Evolutionary conservation across 31 red algal species (phyloP).

Genomic region (Odonthalia washingtoniensis): DNA sequence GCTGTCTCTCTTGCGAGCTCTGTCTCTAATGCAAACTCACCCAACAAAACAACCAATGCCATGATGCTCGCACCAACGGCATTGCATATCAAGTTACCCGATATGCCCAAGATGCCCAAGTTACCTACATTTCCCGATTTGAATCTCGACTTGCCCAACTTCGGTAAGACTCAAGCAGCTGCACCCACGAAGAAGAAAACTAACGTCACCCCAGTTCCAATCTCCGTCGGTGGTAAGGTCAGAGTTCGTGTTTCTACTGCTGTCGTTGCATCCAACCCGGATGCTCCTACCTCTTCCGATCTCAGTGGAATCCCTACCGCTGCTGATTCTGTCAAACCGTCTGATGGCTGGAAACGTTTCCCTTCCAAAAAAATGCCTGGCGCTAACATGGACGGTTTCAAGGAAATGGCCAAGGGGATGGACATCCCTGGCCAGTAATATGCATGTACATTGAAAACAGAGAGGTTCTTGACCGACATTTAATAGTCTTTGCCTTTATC

Average conservation of each 20-base stretch:
- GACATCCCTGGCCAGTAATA: neutral
- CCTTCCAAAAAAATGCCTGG: constrained; percentile 65
- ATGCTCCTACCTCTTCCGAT: constrained; percentile 60
- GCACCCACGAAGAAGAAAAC: neutral
- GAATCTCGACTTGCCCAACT: constrained; percentile 67
- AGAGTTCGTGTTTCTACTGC: constrained; percentile 53
- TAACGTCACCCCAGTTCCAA: neutral
- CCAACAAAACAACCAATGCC: too few relatives aligned
- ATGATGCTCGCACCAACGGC: neutral
- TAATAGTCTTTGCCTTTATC: too few relatives aligned
- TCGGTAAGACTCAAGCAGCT: constrained; percentile 47
- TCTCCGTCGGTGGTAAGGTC: constrained; percentile 26
- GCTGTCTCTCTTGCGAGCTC: neutral
- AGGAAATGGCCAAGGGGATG: constrained; percentile 51
- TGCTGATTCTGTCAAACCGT: constrained; percentile 26
- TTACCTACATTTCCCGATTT: constrained; percentile 35
- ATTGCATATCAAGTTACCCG: constrained; percentile 59
- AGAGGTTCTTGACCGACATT: too few relatives aligned
- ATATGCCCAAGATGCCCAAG: constrained; percentile 67
- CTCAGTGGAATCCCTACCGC: neutral
- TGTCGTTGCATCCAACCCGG: neutral
- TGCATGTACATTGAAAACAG: too few relatives aligned
- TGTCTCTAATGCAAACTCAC: neutral
- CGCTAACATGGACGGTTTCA: constrained; percentile 72
- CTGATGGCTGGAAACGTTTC: constrained; percentile 65